phyloP scores from a whole-genome alignment of 208 protist species.

The Crithidia thermophila region DNA sequence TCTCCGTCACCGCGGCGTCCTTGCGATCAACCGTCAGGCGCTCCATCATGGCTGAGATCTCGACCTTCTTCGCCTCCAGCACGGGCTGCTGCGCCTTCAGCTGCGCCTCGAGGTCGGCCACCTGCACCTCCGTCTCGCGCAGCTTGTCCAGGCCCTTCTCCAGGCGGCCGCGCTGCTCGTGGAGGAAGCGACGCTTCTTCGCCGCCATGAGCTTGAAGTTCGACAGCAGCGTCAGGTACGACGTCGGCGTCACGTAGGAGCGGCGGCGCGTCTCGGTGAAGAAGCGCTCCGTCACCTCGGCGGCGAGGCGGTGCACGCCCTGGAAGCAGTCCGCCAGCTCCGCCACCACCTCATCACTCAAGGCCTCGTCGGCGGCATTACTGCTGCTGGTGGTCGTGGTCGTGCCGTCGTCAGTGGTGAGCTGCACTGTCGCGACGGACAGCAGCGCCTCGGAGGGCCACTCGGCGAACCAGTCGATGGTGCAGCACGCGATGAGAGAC shows the following conservation, averaged over 20 bases:
- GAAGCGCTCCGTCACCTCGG: conserved; percentile 89
- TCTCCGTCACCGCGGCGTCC: conserved; percentile 91
- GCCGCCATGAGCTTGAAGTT: conserved; percentile 91
- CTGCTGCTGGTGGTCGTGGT: no score
- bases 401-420: conserved; percentile 34
- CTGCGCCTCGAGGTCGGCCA: conserved; percentile 93
- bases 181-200: conserved; percentile 83
- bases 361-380: background rate
- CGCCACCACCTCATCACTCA: conserved; percentile 17
- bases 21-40: conserved; percentile 90
- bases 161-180: conserved; percentile 84
- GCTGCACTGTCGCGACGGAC: conserved; percentile 90
- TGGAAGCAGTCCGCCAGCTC: conserved; percentile 91
- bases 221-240: conserved; percentile 96
- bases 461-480: conserved; percentile 98
- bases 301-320: conserved; percentile 92
- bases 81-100: conserved; percentile 96
- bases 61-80: conserved; percentile 90
- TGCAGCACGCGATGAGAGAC: conserved; percentile 97
- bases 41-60: conserved; percentile 95
- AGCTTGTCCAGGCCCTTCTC: conserved; percentile 97
- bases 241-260: conserved; percentile 99
- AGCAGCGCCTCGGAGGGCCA: conserved; percentile 96
- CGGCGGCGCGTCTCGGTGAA: conserved; percentile 91
- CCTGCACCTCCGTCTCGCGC: conserved; percentile 89